Evolutionary conservation across 1,284 basidiomycete genomes (phyloP).

Genomic region (Volvariella surrecta): DNA sequence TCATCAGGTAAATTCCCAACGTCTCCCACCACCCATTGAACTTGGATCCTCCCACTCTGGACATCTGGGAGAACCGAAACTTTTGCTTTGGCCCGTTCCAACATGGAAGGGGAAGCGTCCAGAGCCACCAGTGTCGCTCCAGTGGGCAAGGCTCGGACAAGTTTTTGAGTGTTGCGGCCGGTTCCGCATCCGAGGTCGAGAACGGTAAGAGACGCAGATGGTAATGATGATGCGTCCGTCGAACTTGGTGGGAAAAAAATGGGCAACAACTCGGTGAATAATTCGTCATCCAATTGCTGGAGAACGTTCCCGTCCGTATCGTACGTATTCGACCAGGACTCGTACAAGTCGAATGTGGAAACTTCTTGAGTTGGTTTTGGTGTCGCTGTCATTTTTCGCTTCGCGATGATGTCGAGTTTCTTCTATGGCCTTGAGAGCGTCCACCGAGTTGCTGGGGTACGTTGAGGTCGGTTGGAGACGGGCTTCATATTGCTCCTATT

Average conservation of each 20-base stretch:
- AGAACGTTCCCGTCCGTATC: conserved; percentile 9
- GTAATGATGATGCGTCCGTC: too few relatives aligned
- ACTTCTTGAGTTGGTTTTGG: neutral
- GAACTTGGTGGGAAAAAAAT: neutral
- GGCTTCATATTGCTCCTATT: too few relatives aligned
- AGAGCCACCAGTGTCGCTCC: conserved; percentile 6
- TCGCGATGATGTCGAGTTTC: too few relatives aligned
- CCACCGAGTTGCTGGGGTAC: too few relatives aligned
- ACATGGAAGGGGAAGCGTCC: conserved; percentile 7
- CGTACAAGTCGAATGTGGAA: conserved; percentile 5
- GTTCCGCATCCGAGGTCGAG: conserved; percentile 8
- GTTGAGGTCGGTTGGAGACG: too few relatives aligned
- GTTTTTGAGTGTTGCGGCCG: conserved; percentile 6
- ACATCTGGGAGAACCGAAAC: neutral
- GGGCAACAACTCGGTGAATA: conserved; percentile 3
- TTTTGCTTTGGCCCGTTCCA: conserved; percentile 6
- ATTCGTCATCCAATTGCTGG: conserved; percentile 3
- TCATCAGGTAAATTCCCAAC: conserved; percentile 5
- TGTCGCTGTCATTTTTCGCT: too few relatives aligned
- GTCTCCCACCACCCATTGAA: conserved; percentile 7
- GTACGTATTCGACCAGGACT: conserved; percentile 7
- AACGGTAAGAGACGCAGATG: neutral
- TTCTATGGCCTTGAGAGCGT: too few relatives aligned
- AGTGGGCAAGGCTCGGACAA: neutral
- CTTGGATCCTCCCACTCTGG: neutral